Percentiles rank a stretch among this genome's conserved stretches.
These are phyloP conservation scores for Crassisporium funariophilum DNA, from an alignment of 768 basidiomycete species.

Conservation along the genomic window DNA sequence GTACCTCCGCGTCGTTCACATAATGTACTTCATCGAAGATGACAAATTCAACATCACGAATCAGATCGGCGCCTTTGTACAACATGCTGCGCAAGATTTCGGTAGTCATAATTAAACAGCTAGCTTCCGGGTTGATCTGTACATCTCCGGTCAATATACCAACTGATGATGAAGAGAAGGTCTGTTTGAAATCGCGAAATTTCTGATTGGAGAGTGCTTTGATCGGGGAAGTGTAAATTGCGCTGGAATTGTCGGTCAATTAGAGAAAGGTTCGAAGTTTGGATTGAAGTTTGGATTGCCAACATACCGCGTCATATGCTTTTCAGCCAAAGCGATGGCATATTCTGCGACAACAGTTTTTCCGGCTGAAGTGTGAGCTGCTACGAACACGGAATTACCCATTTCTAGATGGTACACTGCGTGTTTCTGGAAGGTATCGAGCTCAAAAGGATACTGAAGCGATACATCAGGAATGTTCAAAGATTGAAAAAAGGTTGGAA, in stretches of 20 bases:
- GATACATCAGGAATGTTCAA: conserved; percentile 25
- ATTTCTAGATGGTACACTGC: conserved; percentile 97
- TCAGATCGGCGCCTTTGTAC: conserved; percentile 97
- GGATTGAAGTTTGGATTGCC: neutral
- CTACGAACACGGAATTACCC: conserved; percentile 99
- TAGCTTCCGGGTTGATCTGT: conserved; percentile 98
- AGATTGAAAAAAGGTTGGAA: neutral
- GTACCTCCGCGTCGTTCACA: conserved; percentile 97
- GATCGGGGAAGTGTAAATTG: conserved; percentile 98
- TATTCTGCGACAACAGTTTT: conserved; percentile 99
- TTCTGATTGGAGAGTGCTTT: conserved; percentile 99
- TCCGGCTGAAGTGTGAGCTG: conserved; percentile 98
- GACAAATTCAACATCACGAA: conserved; percentile 98
- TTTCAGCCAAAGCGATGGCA: conserved; percentile 93
- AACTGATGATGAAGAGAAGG: conserved; percentile 87
- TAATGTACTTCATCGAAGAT: conserved; percentile 99
- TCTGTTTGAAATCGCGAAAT: conserved; percentile 97
- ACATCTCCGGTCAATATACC: conserved; percentile 99
- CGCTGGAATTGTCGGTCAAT: conserved; percentile 62
- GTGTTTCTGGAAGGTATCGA: conserved; percentile 98
- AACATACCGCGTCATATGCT: conserved; percentile 95
- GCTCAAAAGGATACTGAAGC: conserved; percentile 89
- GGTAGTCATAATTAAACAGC: conserved; percentile 96
- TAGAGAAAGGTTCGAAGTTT: too few relatives aligned
- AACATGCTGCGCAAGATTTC: conserved; percentile 98